Evolutionary conservation across 345 rosid species (phyloP).

Genomic region (Citrus australasica): DNA sequence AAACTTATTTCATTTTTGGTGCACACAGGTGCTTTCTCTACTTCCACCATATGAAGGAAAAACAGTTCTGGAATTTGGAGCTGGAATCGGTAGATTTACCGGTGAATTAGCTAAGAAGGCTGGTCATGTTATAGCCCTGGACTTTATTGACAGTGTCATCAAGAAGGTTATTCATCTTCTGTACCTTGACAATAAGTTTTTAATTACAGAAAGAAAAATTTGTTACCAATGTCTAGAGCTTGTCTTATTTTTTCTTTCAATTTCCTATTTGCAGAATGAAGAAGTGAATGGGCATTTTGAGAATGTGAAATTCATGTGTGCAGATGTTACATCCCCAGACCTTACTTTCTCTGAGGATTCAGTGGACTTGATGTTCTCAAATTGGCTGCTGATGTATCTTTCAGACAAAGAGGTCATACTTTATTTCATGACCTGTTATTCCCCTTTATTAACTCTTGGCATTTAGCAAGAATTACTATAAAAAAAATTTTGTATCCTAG

Average conservation of each 20-base stretch:
- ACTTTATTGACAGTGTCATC: slow-evolving; percentile 78
- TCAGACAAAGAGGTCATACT: slow-evolving; percentile 78
- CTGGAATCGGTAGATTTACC: slow-evolving; percentile 96
- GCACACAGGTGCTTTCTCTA: slow-evolving; percentile 64
- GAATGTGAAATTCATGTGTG: slow-evolving; percentile 79
- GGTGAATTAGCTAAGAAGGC: slow-evolving; percentile 84
- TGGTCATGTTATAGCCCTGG: slow-evolving; percentile 66
- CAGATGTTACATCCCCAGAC: slow-evolving; percentile 81
- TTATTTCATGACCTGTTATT: neutral
- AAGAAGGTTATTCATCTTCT: slow-evolving; percentile 55
- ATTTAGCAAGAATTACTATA: neutral
- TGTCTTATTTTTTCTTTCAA: slow-evolving; percentile 9
- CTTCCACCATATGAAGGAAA: slow-evolving; percentile 80
- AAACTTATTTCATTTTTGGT: slow-evolving; percentile 11
- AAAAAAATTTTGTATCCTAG: neutral
- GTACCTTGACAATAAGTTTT: slow-evolving; percentile 1
- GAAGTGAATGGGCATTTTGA: slow-evolving; percentile 67
- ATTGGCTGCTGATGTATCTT: slow-evolving; percentile 98
- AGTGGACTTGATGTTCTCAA: slow-evolving; percentile 80
- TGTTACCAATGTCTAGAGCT: neutral
- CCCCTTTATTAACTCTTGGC: neutral
- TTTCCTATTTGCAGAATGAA: slow-evolving; percentile 55
- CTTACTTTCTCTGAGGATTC: slow-evolving; percentile 61
- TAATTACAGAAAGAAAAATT: neutral
- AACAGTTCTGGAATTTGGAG: slow-evolving; percentile 82